Evolutionary conservation across 2,329 filamentous ascomycete genomes (phyloP).

Genomic region (Bretziella fagacearum): DNA sequence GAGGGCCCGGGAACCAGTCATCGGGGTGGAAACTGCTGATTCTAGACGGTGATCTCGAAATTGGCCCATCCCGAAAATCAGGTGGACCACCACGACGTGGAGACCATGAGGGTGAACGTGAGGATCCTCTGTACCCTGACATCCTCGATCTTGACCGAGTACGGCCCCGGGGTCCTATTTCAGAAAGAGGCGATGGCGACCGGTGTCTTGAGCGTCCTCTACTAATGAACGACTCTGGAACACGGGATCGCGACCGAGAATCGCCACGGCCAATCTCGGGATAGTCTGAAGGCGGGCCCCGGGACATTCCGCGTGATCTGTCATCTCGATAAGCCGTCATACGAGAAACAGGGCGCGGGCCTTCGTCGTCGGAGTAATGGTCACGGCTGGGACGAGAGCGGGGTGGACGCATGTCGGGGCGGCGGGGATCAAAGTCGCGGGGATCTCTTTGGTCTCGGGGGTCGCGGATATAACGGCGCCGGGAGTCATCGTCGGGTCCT

Average conservation of each 20-base stretch:
- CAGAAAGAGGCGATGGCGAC: not conserved
- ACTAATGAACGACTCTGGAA: not conserved
- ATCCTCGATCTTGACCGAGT: conserved; percentile 3
- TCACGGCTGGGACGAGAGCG: not conserved
- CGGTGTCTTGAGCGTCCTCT: conserved; percentile 3
- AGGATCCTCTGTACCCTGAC: conserved; percentile 1
- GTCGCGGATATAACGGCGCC: not conserved
- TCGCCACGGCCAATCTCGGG: not conserved
- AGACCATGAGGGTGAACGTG: conserved; percentile 2
- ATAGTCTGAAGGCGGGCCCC: not conserved
- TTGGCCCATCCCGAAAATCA: not conserved
- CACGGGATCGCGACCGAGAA: not conserved
- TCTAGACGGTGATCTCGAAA: conserved; percentile 2
- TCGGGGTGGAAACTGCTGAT: not conserved
- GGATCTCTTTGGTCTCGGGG: conserved; percentile 1
- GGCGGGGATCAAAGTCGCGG: conserved; percentile 1
- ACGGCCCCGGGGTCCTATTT: not conserved
- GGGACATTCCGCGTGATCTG: not conserved
- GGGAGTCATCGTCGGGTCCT: not conserved
- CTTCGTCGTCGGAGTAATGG: conserved; percentile 1
- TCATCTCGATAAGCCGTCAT: not conserved
- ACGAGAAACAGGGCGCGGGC: not conserved
- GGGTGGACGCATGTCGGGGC: not conserved
- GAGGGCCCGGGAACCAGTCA: not conserved
- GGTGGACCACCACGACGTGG: not conserved